Evolutionary conservation across 495 filamentous ascomycete species (phyloP).

Genomic region (Xylaria curta): DNA sequence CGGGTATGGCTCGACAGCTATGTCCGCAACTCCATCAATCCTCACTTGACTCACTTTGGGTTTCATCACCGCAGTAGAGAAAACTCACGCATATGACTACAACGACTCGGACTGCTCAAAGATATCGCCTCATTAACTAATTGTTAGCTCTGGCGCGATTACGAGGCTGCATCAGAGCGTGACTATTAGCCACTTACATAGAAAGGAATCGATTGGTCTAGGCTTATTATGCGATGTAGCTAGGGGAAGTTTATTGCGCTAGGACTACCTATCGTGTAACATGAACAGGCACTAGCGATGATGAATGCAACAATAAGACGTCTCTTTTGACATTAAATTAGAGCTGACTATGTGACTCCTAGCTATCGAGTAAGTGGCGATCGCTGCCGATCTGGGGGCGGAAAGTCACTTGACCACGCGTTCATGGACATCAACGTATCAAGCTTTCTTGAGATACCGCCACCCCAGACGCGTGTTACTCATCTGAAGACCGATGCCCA

Average conservation of each 20-base stretch:
- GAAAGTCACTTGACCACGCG: slow-evolving; percentile 21
- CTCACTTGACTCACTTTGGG: neutral
- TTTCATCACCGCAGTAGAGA: too few species aligned
- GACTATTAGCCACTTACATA: neutral
- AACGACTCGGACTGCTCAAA: neutral
- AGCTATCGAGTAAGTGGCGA: neutral
- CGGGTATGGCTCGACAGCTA: neutral
- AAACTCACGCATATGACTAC: neutral
- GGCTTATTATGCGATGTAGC: neutral
- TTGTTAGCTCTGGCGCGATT: neutral
- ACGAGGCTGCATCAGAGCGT: neutral
- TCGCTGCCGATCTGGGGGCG: slow-evolving; percentile 2
- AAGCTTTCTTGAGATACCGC: slow-evolving; percentile 1
- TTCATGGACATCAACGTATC: neutral
- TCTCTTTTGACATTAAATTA: neutral
- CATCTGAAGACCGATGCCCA: neutral
- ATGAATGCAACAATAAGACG: neutral
- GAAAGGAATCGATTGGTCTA: neutral
- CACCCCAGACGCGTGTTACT: slow-evolving; percentile 11
- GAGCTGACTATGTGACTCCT: neutral
- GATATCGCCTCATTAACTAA: neutral
- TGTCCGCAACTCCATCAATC: neutral
- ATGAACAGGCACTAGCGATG: neutral
- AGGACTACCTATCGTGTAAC: slow-evolving; percentile 2
- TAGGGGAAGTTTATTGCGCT: neutral